Conservation (phyloP, 2,329 filamentous ascomycete genomes). For the Scedosporium boydii region DNA sequence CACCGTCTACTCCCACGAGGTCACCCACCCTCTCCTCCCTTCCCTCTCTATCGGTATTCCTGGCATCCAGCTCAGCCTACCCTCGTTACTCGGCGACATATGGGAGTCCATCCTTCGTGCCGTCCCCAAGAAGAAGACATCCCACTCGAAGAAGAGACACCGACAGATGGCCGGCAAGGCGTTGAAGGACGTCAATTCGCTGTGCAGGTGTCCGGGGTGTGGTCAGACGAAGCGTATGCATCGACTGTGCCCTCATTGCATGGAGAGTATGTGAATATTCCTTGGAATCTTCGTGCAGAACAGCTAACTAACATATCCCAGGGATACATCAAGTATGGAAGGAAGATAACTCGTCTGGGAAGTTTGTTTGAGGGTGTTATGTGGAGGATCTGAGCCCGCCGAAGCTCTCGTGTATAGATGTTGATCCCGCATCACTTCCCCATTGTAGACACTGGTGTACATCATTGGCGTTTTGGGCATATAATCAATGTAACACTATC, state of each 20-base stretch:
- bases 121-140: slow-evolving; percentile 98
- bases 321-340: slow-evolving; percentile 13
- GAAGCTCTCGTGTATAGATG: background rate
- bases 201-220: slow-evolving; percentile 86
- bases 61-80: slow-evolving; percentile 44
- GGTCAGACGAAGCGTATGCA: slow-evolving; percentile 84
- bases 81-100: slow-evolving; percentile 63
- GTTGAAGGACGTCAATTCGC: slow-evolving; percentile 75
- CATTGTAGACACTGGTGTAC: slow-evolving; percentile 5
- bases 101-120: slow-evolving; percentile 90
- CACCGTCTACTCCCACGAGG: slow-evolving; percentile 33
- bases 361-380: slow-evolving; percentile 6
- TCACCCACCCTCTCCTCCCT: slow-evolving; percentile 35
- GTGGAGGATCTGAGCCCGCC: background rate
- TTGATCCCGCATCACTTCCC: background rate
- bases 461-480: slow-evolving; percentile 7
- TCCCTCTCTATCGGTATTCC: slow-evolving; percentile 50
- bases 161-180: slow-evolving; percentile 94
- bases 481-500: slow-evolving; percentile 4
- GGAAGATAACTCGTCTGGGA: slow-evolving; percentile 11
- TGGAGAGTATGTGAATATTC: slow-evolving; percentile 53
- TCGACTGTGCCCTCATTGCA: slow-evolving; percentile 77
- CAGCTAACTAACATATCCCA: slow-evolving; percentile 3
- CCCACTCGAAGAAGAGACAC: slow-evolving; percentile 88
- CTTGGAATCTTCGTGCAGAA: no score